Conservation (phyloP, 2,329 filamentous ascomycete species). For the Xylariaceae sp. region DNA sequence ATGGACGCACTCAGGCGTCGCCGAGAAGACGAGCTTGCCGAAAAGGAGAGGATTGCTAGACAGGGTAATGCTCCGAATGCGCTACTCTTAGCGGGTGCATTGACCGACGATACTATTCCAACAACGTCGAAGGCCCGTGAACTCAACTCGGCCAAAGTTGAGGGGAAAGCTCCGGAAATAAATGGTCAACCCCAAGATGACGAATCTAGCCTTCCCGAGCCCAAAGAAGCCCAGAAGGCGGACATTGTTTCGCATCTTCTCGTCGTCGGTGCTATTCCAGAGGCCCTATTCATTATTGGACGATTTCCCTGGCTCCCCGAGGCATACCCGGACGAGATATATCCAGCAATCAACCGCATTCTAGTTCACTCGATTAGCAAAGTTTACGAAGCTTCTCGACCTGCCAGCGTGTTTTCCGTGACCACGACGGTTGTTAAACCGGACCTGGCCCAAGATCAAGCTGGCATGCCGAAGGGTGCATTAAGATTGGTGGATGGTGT, state of each 20-base stretch:
- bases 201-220: constrained; percentile 58
- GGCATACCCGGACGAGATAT: constrained; percentile 72
- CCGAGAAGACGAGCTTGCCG: constrained; percentile 68
- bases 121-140: constrained; percentile 48
- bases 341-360: constrained; percentile 73
- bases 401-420: constrained; percentile 31
- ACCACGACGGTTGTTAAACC: constrained; percentile 30
- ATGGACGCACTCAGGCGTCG: constrained; percentile 71
- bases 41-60: constrained; percentile 65
- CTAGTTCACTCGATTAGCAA: constrained; percentile 75
- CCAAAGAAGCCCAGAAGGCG: constrained; percentile 76
- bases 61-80: constrained; percentile 75
- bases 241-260: constrained; percentile 77
- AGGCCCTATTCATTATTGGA: constrained; percentile 86
- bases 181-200: constrained; percentile 41
- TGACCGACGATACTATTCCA: constrained; percentile 72
- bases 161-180: constrained; percentile 45
- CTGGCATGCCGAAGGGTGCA: constrained; percentile 61
- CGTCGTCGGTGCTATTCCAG: constrained; percentile 85
- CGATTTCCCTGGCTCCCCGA: constrained; percentile 91
- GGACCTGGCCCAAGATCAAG: constrained; percentile 54
- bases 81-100: constrained; percentile 75
- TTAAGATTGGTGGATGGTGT: constrained; percentile 56
- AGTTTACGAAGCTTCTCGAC: constrained; percentile 49
- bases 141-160: constrained; percentile 42